These are phyloP conservation scores for Daldinia sp. DNA, from an alignment of 2,329 filamentous ascomycete species.

Conservation along the genomic window DNA sequence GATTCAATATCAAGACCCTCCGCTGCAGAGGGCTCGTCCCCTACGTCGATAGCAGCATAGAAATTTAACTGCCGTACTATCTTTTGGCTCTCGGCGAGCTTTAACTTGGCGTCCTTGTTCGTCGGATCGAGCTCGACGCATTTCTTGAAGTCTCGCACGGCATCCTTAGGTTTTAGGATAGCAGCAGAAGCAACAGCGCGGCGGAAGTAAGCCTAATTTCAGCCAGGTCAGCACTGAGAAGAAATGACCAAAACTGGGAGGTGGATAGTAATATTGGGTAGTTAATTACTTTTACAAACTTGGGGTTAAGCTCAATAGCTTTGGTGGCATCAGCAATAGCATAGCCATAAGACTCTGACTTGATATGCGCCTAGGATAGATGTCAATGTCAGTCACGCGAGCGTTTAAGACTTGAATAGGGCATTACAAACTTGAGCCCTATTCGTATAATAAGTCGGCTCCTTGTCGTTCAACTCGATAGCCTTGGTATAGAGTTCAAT, in stretches of 20 bases:
- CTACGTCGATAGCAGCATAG: slow-evolving; percentile 92
- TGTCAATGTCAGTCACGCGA: slow-evolving; percentile 65
- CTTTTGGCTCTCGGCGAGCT: slow-evolving; percentile 93
- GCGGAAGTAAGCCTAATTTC: slow-evolving; percentile 85
- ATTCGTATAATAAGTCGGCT: slow-evolving; percentile 94
- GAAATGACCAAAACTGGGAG: background rate
- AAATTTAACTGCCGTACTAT: slow-evolving; percentile 93
- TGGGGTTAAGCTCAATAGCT: slow-evolving; percentile 88
- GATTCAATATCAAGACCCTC: slow-evolving; percentile 89
- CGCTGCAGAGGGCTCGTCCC: slow-evolving; percentile 90
- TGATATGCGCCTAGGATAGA: slow-evolving; percentile 81
- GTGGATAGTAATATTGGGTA: slow-evolving; percentile 33
- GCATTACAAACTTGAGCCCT: slow-evolving; percentile 81
- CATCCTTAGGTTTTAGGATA: slow-evolving; percentile 88
- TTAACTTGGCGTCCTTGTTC: slow-evolving; percentile 92
- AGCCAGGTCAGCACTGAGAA: slow-evolving; percentile 23
- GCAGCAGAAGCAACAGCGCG: slow-evolving; percentile 92
- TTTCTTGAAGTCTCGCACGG: slow-evolving; percentile 90
- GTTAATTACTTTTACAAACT: slow-evolving; percentile 81
- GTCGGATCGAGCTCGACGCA: slow-evolving; percentile 87
- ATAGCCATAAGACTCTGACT: slow-evolving; percentile 94
- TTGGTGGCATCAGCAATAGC: slow-evolving; percentile 91
- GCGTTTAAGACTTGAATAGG: slow-evolving; percentile 30
- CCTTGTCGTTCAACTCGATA: slow-evolving; percentile 83
- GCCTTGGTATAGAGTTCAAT: slow-evolving; percentile 88